Evolutionary conservation across 2,329 filamentous ascomycete genomes (phyloP).

Genomic region (Sclerotinia borealis): DNA sequence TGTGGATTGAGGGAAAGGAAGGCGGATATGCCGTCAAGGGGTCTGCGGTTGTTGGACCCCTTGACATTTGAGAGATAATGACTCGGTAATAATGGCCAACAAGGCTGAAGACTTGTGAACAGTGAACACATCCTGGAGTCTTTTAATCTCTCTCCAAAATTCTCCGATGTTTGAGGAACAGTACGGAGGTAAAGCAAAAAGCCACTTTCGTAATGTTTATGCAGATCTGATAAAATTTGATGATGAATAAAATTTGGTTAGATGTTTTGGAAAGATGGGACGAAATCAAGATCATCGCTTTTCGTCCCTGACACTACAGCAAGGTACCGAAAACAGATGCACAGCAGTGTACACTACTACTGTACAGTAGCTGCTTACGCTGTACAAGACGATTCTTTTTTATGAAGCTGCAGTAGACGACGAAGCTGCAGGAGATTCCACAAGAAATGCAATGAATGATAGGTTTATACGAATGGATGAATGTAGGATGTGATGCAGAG

Average conservation of each 20-base stretch:
- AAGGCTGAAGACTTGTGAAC: slow-evolving; percentile 14
- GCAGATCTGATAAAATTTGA: slow-evolving; percentile 2
- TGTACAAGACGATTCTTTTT: not conserved
- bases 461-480: not conserved
- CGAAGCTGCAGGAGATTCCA: not conserved
- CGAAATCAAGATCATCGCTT: slow-evolving; percentile 12
- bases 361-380: no score
- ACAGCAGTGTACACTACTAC: not conserved
- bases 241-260: slow-evolving; percentile 3
- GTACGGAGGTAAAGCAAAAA: slow-evolving; percentile 3
- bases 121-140: not conserved
- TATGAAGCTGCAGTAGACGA: no score
- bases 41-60: slow-evolving; percentile 31
- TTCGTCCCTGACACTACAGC: slow-evolving; percentile 8
- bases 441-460: no score
- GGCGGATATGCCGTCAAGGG: slow-evolving; percentile 61
- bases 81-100: slow-evolving; percentile 1
- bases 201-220: slow-evolving; percentile 4
- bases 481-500: not conserved
- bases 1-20: slow-evolving; percentile 58
- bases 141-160: slow-evolving; percentile 11
- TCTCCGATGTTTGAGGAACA: slow-evolving; percentile 8
- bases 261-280: slow-evolving; percentile 12
- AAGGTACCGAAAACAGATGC: not conserved
- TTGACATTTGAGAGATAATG: not conserved